Conservation (phyloP, 805 yeast species). For the Metschnikowia reukaufii region DNA sequence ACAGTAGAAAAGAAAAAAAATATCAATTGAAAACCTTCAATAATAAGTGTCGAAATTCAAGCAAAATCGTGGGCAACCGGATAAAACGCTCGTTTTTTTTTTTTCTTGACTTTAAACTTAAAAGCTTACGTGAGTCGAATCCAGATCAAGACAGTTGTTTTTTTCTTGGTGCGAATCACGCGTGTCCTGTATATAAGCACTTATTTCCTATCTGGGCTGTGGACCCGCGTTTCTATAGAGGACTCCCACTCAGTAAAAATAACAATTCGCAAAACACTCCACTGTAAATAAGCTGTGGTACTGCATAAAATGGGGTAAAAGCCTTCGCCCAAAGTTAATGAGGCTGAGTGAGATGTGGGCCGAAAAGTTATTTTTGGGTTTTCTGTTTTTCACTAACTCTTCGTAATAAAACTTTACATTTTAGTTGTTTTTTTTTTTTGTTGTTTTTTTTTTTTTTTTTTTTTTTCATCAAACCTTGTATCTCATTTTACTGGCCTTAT, state of each 20-base stretch:
- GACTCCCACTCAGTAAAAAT: too few relatives aligned
- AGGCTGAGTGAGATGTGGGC: background rate
- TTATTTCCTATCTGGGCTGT: background rate
- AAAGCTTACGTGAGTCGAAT: background rate
- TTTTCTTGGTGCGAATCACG: slow-evolving; percentile 4
- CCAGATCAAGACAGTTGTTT: slow-evolving; percentile 2
- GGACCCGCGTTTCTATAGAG: background rate
- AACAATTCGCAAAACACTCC: too few relatives aligned
- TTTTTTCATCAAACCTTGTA: background rate
- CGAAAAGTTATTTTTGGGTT: background rate
- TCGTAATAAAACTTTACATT: background rate
- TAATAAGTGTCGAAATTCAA: background rate
- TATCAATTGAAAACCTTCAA: too few relatives aligned
- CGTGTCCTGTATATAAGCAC: background rate
- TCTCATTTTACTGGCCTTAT: too few relatives aligned
- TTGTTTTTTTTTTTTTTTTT: too few relatives aligned
- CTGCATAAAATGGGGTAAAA: too few relatives aligned
- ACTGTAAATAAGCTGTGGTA: too few relatives aligned
- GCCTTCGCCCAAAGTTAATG: too few relatives aligned
- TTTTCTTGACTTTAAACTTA: background rate
- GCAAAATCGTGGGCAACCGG: background rate
- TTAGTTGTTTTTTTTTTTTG: background rate
- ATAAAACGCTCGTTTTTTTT: too few relatives aligned
- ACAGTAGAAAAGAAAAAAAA: background rate
- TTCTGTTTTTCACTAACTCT: background rate